A percentile compares a stretch with the other conserved stretches of the same genome.
Evolutionary conservation across 345 rosid genomes (phyloP).

Genomic region (Laguncularia racemosa): DNA sequence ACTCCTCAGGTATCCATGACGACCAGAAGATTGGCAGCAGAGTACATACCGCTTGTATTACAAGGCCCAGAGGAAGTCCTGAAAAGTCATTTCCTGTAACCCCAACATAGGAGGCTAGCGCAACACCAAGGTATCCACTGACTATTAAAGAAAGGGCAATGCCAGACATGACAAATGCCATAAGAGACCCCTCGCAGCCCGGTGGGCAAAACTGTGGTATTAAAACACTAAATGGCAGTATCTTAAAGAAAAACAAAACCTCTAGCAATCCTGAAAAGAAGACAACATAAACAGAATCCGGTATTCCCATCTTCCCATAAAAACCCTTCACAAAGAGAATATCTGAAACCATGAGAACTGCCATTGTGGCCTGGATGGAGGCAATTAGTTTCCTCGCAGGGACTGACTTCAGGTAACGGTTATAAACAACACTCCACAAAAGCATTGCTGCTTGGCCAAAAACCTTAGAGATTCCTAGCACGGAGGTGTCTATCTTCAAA

Average conservation of each 20-base stretch:
- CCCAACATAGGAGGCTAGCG: conserved; percentile 54
- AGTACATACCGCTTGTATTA: conserved; percentile 59
- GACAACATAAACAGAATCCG: conserved; percentile 52
- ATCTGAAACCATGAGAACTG: conserved; percentile 63
- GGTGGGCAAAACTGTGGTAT: conserved; percentile 66
- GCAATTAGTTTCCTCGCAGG: conserved; percentile 57
- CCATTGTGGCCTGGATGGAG: conserved; percentile 58
- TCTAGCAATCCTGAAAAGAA: conserved; percentile 65
- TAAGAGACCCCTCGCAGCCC: conserved; percentile 87
- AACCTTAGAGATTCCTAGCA: conserved; percentile 76
- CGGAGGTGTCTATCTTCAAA: conserved; percentile 45
- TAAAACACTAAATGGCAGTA: conserved; percentile 67
- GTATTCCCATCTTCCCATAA: conserved; percentile 51
- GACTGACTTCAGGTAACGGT: conserved; percentile 40
- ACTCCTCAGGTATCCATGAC: conserved; percentile 46
- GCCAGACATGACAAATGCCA: conserved; percentile 77
- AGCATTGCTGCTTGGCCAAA: conserved; percentile 80
- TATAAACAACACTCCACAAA: conserved; percentile 66
- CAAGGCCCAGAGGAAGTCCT: conserved; percentile 46
- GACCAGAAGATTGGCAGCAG: conserved; percentile 47
- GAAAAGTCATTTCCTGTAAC: conserved; percentile 64
- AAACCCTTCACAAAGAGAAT: conserved; percentile 56
- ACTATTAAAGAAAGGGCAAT: conserved; percentile 62
- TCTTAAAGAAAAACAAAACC: conserved; percentile 63
- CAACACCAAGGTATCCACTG: conserved; percentile 74